Base-by-base conservation (phyloP, 78 protist species). In the Cavenderia fasciculata region DNA sequence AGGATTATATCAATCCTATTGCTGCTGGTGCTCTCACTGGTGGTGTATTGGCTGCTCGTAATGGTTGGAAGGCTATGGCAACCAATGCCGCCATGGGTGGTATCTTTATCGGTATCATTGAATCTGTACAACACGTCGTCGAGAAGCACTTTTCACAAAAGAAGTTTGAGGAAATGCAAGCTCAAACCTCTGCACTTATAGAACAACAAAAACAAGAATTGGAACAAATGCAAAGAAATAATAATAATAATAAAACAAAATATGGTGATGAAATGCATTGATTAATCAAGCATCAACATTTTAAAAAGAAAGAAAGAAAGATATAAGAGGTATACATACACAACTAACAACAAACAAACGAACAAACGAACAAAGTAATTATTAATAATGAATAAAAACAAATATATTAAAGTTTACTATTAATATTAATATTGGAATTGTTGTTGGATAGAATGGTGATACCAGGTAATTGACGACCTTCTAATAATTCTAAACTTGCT, bases 401-500 rank as follows among this genome's bases (percentile, higher is more conserved):
- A 14, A 46, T 11, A 46, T 59, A 6, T 59, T 61, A 29, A 34
- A 27, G 14, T 34, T 61, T 61, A 34, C 34, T 33, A 34, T 34
- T 38, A 25, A 12, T 29, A 61, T 61, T 25, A 29, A 18, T 61
- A 33, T 25, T 61, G n/a, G n/a, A n/a, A n/a, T n/a, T n/a, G n/a
- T 25, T 66, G 63, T 92, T 31, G 23, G 87, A 66, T 2, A 92
- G 54, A 46, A 92, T 92, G 57, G 71, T 76, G 16, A 92, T 84
- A 68, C 95, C 95, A 65, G 95, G 95, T 25, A 92, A 31, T 34
- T 76, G 84, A 54, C 36, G 94, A 68, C 99, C 99, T 78, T 98
- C 99, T 38, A 99, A 95, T 27, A 99, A 96, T 94, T 99, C 99
- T 36, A 99, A 96, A 16, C 98, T 94, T 16, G 99, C 99, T 38